Evolutionary conservation across 768 basidiomycete species (phyloP).

Genomic region (Galerina marginata): DNA sequence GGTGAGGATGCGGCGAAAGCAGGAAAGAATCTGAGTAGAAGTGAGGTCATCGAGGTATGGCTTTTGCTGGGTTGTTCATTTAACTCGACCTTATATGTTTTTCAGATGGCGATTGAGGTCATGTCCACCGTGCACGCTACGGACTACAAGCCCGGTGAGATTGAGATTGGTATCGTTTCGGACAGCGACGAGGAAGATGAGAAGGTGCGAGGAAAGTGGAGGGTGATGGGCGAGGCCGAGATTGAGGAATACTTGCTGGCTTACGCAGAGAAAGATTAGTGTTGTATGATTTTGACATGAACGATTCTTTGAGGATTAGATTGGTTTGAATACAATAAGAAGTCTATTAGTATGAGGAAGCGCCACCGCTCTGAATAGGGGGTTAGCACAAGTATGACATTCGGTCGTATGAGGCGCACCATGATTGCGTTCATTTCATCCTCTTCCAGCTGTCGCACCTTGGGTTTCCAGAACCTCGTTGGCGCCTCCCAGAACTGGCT

Average conservation of each 20-base stretch:
- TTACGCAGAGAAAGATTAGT: slow-evolving; percentile 88
- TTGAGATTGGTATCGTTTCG: slow-evolving; percentile 95
- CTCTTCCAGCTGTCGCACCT: slow-evolving; percentile 52
- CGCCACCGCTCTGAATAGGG: slow-evolving; percentile 66
- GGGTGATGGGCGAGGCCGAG: slow-evolving; percentile 77
- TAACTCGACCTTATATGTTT: background rate
- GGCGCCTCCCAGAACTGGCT: slow-evolving; percentile 74
- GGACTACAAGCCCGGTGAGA: slow-evolving; percentile 94
- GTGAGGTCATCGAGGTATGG: slow-evolving; percentile 89
- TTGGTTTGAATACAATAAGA: slow-evolving; percentile 12
- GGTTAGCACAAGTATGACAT: background rate
- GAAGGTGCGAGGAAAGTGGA: slow-evolving; percentile 79
- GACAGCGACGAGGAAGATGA: slow-evolving; percentile 70
- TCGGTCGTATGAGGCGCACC: slow-evolving; percentile 43
- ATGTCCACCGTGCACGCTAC: slow-evolving; percentile 95
- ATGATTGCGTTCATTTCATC: slow-evolving; percentile 69
- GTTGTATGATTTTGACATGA: slow-evolving; percentile 7
- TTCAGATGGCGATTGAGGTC: slow-evolving; percentile 89
- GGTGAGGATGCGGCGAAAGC: slow-evolving; percentile 81
- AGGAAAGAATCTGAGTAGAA: slow-evolving; percentile 71
- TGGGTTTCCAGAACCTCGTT: slow-evolving; percentile 58
- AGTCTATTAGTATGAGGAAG: slow-evolving; percentile 61
- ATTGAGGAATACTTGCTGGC: slow-evolving; percentile 82
- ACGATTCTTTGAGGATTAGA: slow-evolving; percentile 21
- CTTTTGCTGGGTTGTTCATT: background rate